These are phyloP conservation scores for Paramecium caudatum DNA, from an alignment of 73 alveolate species.

Conservation along the genomic window DNA sequence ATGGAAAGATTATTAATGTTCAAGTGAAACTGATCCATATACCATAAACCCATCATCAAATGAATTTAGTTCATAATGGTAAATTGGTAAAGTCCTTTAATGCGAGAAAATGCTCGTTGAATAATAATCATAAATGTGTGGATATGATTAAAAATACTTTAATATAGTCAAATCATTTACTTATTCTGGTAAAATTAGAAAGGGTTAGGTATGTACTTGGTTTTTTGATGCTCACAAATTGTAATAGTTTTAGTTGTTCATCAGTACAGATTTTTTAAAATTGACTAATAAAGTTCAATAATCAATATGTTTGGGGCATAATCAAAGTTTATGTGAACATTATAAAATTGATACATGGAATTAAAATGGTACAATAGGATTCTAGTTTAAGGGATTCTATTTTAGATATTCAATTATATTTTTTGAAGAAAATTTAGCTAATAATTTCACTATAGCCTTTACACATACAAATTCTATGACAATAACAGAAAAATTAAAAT, in stretches of 20 bases:
- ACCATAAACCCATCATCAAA: not conserved
- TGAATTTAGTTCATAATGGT: slow-evolving; percentile 52
- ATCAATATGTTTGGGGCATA: slow-evolving; percentile 35
- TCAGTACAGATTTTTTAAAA: not conserved
- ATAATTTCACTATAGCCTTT: not conserved
- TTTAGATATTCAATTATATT: slow-evolving; percentile 36
- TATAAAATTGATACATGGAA: not conserved
- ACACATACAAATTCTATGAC: not conserved
- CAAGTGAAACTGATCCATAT: not conserved
- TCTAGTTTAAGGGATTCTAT: not conserved
- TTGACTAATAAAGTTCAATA: not conserved
- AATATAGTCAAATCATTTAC: not conserved
- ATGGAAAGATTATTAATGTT: slow-evolving; percentile 17
- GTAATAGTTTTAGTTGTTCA: not conserved
- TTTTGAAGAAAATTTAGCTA: not conserved
- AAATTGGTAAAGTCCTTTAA: not conserved
- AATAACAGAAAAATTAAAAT: slow-evolving; percentile 4
- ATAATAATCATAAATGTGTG: not conserved
- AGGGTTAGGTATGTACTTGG: slow-evolving; percentile 56
- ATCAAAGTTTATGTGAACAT: not conserved
- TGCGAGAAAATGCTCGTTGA: not conserved
- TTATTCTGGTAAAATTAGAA: not conserved
- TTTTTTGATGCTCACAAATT: slow-evolving; percentile 26
- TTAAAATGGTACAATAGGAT: not conserved
- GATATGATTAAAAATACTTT: slow-evolving; percentile 24